phyloP scores from a whole-genome alignment of 495 filamentous ascomycete species.

The Aspergillus nanangensis region DNA sequence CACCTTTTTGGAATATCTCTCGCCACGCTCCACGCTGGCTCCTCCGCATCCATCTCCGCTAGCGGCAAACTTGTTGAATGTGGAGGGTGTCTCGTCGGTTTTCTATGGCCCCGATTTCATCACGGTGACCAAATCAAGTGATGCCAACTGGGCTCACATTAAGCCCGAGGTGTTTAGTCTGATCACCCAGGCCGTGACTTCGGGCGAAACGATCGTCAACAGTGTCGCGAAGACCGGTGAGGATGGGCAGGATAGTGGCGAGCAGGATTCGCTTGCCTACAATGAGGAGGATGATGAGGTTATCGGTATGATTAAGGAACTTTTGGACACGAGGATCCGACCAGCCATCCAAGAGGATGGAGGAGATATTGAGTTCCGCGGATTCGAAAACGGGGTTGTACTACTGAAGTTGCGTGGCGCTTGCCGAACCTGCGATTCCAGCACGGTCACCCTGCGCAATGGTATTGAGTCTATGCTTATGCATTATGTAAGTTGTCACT shows the following conservation, averaged over 20 bases:
- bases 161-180: conserved; percentile 93
- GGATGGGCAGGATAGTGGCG: conserved; percentile 48
- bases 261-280: conserved; percentile 66
- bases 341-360: conserved; percentile 97
- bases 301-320: conserved; percentile 95
- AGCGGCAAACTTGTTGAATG: conserved; percentile 80
- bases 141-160: conserved; percentile 88
- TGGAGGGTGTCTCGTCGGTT: conserved; percentile 89
- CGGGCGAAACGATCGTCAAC: conserved; percentile 76
- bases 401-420: conserved; percentile 84
- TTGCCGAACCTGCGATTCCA: conserved; percentile 92
- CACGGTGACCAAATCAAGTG: conserved; percentile 85
- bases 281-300: conserved; percentile 89
- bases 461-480: conserved; percentile 98
- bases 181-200: conserved; percentile 85
- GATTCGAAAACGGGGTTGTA: conserved; percentile 84
- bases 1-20: conserved; percentile 86
- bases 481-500: conserved; percentile 59
- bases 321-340: conserved; percentile 92
- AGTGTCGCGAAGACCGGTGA: conserved; percentile 58
- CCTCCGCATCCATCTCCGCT: conserved; percentile 91
- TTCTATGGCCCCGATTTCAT: conserved; percentile 96
- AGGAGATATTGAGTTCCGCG: conserved; percentile 90
- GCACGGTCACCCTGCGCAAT: conserved; percentile 91
- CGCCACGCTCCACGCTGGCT: conserved; percentile 79